Base-by-base conservation (phyloP, 176 grass and related monocot species). In the Aegilops longissima region DNA sequence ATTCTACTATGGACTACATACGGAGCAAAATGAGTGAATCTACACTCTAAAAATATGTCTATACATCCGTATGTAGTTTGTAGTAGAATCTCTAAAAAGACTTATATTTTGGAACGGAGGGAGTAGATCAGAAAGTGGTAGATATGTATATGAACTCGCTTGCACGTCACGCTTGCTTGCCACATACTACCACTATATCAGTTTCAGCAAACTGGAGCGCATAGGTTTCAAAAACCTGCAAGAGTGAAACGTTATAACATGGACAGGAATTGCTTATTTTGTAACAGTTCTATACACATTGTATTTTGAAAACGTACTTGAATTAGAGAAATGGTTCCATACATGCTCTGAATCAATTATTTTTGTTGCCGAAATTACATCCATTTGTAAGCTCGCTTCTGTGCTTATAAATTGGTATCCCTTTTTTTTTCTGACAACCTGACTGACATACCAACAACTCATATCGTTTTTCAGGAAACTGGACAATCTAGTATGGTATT, bases 191-290 rank as follows among this genome's bases (percentile, higher is more conserved):
- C 33, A 38, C 1, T 20, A 33, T 67, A 39, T 8, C 36, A 63
- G 73, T 63, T 34, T 71, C 49, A 70, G 49, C 36, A 71, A 77
- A 86, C 24, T 78, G 36, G 62, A 85, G 69, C 13, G 61, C 13
- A n/a, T 33, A 21, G 18, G 5, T 10, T 71, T 44, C 18, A 80
- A 39, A n/a, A 71, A 27, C 4, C 69, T 70, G 39, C 11, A 21
- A 5, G 44, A 40, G 17, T 25, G 42, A 73, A 59, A 59, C 20
- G 0, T 59, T 20, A 58, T 58, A 21, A 21, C 6, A 51, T 76
- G 51, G 63, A 82, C 63, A 83, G 56, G 52, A 68, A 36, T n/a
- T 74, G 14, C 66, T 80, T 79, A 13, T 66, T 79, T 45, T 49
- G 58, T 73, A 74, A 84, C 2, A 67, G 79, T 44, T 83, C 0